Evolutionary conservation across 2,329 filamentous ascomycete species (phyloP).

Genomic region (Aspergillus aculeatinus): DNA sequence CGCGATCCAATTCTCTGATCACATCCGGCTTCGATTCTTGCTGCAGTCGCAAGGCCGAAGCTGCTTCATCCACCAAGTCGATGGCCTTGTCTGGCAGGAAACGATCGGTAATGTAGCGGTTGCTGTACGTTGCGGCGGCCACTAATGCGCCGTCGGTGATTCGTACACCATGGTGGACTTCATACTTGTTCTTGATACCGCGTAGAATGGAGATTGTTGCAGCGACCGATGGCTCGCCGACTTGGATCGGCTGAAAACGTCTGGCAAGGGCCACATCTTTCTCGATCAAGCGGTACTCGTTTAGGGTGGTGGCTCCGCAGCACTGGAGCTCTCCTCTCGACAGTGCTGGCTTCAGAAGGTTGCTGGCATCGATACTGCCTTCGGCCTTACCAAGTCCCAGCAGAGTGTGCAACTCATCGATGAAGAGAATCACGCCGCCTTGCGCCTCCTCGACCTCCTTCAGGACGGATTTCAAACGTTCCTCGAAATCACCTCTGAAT

Average conservation of each 20-base stretch:
- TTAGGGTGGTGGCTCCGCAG: constrained; percentile 89
- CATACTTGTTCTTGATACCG: constrained; percentile 96
- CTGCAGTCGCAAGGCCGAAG: constrained; percentile 82
- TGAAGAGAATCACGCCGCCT: constrained; percentile 88
- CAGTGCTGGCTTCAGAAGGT: constrained; percentile 89
- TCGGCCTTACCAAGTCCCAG: constrained; percentile 92
- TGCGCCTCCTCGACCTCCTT: constrained; percentile 88
- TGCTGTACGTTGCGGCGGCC: constrained; percentile 86
- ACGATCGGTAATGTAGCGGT: constrained; percentile 93
- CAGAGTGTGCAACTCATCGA: constrained; percentile 90
- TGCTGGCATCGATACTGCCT: constrained; percentile 94
- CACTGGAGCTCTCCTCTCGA: constrained; percentile 91
- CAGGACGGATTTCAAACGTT: constrained; percentile 84
- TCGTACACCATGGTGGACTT: constrained; percentile 92
- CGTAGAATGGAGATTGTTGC: constrained; percentile 94
- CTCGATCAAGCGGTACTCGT: constrained; percentile 89
- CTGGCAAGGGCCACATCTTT: constrained; percentile 92
- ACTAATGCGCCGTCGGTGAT: constrained; percentile 92
- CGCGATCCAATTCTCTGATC: constrained; percentile 86
- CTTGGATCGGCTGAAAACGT: constrained; percentile 89
- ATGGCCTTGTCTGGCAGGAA: constrained; percentile 97
- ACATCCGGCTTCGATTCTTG: constrained; percentile 97
- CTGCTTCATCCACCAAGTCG: constrained; percentile 93
- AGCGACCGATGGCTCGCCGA: constrained; percentile 86
- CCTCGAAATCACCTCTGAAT: constrained; percentile 94